Percentiles rank a stretch among this genome's conserved stretches.
Evolutionary conservation across 2,329 filamentous ascomycete genomes (phyloP).

Genomic region (Metarhizium guizhouense): DNA sequence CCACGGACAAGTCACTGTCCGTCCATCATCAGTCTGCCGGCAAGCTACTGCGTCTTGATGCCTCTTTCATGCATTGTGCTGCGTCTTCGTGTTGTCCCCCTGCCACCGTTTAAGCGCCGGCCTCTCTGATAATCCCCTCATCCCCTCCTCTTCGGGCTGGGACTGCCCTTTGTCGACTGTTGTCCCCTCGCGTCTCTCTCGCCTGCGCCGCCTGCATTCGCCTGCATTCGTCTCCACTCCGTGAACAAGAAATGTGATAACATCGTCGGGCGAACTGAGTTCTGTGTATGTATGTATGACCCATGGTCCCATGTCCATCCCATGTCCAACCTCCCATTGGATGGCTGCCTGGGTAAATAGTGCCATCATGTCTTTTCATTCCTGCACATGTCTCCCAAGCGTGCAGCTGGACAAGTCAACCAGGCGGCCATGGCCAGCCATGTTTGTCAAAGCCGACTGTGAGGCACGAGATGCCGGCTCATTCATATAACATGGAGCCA

Average conservation of each 20-base stretch:
- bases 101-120: slow-evolving; percentile 1
- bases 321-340: not conserved
- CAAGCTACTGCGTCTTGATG: not conserved
- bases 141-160: not conserved
- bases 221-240: not conserved
- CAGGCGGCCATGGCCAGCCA: not conserved
- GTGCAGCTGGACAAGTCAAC: not conserved
- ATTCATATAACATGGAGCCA: slow-evolving; percentile 2
- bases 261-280: not conserved
- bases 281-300: not conserved
- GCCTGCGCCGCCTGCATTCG: not conserved
- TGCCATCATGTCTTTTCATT: not conserved
- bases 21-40: not conserved
- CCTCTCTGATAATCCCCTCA: not conserved
- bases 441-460: not conserved
- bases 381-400: not conserved
- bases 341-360: not conserved
- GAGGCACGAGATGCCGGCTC: not conserved
- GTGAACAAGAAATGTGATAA: not conserved
- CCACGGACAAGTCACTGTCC: not conserved
- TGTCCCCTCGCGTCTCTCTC: not conserved
- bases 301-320: not conserved
- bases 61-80: not conserved
- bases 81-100: not conserved
- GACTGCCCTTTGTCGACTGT: not conserved